Conservation (phyloP, 306 rosid genomes). For the Calophaca sinica region DNA sequence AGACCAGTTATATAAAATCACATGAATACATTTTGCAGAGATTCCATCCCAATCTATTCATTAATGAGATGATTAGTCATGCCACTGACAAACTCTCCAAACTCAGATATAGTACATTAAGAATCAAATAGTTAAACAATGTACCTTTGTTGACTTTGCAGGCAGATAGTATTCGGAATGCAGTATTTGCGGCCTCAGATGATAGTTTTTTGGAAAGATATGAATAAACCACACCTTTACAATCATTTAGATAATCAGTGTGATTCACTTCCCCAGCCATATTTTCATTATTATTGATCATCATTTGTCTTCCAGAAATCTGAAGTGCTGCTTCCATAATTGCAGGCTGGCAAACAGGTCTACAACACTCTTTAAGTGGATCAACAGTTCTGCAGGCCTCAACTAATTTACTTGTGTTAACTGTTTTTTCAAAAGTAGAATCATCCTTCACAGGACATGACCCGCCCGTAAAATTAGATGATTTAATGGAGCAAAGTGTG, state of each 20-base stretch:
- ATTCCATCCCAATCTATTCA: constrained; percentile 13
- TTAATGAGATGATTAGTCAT: not conserved
- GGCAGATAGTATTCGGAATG: constrained; percentile 86
- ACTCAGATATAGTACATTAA: constrained; percentile 8
- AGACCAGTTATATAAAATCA: constrained; percentile 2
- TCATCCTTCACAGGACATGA: constrained; percentile 91
- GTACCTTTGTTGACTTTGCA: constrained; percentile 99
- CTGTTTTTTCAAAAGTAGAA: constrained; percentile 73
- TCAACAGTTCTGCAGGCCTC: constrained; percentile 93
- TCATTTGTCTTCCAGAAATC: constrained; percentile 75
- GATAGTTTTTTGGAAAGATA: constrained; percentile 80
- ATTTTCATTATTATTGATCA: constrained; percentile 60
- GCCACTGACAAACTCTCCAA: constrained; percentile 24
- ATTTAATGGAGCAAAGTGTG: constrained; percentile 74
- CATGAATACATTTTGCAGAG: not conserved
- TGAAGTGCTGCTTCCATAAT: constrained; percentile 89
- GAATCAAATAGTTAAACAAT: constrained; percentile 7
- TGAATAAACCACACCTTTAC: constrained; percentile 94
- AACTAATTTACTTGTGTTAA: constrained; percentile 78
- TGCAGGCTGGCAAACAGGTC: constrained; percentile 93
- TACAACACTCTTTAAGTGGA: constrained; percentile 97
- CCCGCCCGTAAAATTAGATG: constrained; percentile 88
- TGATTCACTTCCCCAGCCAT: constrained; percentile 62
- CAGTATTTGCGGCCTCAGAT: constrained; percentile 68
- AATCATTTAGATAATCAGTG: constrained; percentile 75